Base-by-base conservation (phyloP, 2,329 filamentous ascomycete genomes). In the Exophiala xenobiotica region DNA sequence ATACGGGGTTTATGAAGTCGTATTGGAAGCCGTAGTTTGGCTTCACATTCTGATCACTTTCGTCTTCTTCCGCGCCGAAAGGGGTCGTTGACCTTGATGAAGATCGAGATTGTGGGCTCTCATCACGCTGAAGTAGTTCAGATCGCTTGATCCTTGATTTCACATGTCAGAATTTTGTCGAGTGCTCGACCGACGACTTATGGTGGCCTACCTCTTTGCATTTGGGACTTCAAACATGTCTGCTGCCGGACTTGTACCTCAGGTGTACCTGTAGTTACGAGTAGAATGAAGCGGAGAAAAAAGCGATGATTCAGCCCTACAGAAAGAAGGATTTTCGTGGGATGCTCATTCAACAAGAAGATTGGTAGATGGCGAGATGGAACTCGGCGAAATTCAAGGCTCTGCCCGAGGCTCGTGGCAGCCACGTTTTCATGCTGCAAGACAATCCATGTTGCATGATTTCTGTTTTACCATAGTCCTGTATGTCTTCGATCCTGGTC, bases 11-110 rank as follows among this genome's bases (percentile, higher is more conserved):
- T n/a, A 61, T 50, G 43, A 60, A 58, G 18, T 61, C 59, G 41
- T 61, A 61, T 19, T 59, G 50, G 46, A 61, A 61, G 19, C 59
- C 57, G 37, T 61, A 61, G 12, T 50, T 37, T 12, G 43, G 3
- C 8, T 24, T 23, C 6, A 46, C 8, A 33, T n/a, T n/a, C 35
- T 51, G 14, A 22, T 31, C 26, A 6, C 11, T 44, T 2, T 37
- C 14, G 26, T 35, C 37, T 4, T 35, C 24, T 9, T 6, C 0
- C 14, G 22, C 18, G 12, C 18, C 31, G 9, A 9, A n/a, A 19
- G 46, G 49, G 12, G 51, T 51, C 6, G 19, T 2, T 18, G 54
- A 49, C 38, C 46, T 44, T 8, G 42, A 50, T 23, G 43, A 49
- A 8, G 33, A n/a, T 11, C 23, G 27, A 22, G 53, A 51, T 20